Base-by-base conservation (phyloP, 2,329 filamentous ascomycete species). In the Colletotrichum cereale region DNA sequence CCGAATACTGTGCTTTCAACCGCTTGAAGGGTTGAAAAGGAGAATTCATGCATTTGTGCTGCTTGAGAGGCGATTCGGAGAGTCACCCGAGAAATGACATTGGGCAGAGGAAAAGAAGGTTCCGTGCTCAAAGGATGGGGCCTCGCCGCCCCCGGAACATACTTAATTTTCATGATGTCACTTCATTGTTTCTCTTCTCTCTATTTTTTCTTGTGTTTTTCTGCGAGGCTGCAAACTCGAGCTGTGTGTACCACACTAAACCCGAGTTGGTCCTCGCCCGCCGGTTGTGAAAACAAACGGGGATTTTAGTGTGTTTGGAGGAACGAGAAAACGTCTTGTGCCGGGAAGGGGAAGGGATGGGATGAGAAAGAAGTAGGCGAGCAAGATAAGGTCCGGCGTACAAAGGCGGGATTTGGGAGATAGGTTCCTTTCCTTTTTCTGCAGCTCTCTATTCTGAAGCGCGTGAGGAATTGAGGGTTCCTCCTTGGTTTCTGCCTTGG, bases 161-260 rank as follows among this genome's bases (percentile, higher is more conserved):
- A 72, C 66, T 72, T 72, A 72, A 72, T 72, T 72, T 71, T 72
- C 66, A 72, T 64, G 69, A 72, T 72, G 66, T 64, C 66, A 64
- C 58, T 61, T 62, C 55, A 58, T 50, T 62, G 48, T 57, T 67
- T 65, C 42, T 57, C 47, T 67, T 38, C 56, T 70, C 55, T 44
- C 26, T 52, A 56, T 21, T 24, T 56, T 56, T 56, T 56, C n/a
- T 24, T 24, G 11, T 38, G 21, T 31, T 67, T 31, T 56, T 55
- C 42, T 48, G 57, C 64, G 65, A 62, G 47, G 64, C 62, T 26
- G 31, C 42, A 52, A 18, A 62, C 64, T 67, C 47, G 50, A 47
- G 40, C n/a, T 40, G 42, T 62, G 60, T 18, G n/a, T 29, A 16
- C 26, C 31, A 4, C 50, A 29, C 21, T 38, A 36, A 21, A 53